Conservation (phyloP, 2,329 filamentous ascomycete species). For the Calonectria ilicicola region DNA sequence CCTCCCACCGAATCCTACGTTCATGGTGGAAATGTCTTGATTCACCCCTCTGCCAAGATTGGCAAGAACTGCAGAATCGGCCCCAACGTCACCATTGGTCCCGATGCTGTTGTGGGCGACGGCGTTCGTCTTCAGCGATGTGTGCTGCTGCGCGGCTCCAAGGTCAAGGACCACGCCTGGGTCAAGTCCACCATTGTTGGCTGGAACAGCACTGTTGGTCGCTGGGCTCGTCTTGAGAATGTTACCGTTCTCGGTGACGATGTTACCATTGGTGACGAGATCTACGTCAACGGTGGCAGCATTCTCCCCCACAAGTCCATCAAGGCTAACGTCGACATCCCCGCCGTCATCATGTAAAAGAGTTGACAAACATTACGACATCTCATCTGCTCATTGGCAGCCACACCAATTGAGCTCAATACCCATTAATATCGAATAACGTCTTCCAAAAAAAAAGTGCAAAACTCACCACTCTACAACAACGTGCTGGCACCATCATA, state of each 20-base stretch:
- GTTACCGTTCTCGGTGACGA: slow-evolving; percentile 98
- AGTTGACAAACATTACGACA: slow-evolving; percentile 10
- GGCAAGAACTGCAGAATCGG: slow-evolving; percentile 99
- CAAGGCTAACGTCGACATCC: slow-evolving; percentile 94
- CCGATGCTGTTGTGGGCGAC: slow-evolving; percentile 91
- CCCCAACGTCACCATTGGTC: slow-evolving; percentile 95
- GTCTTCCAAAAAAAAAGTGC: slow-evolving; percentile 31
- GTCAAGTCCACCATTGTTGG: slow-evolving; percentile 98
- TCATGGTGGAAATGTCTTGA: slow-evolving; percentile 93
- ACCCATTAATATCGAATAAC: slow-evolving; percentile 34
- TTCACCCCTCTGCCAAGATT: slow-evolving; percentile 94
- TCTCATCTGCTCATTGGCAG: slow-evolving; percentile 31
- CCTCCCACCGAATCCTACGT: slow-evolving; percentile 82
- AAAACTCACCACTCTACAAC: slow-evolving; percentile 45
- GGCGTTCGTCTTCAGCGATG: slow-evolving; percentile 94
- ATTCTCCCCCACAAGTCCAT: slow-evolving; percentile 98
- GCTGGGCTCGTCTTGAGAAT: slow-evolving; percentile 97
- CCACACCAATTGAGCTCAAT: slow-evolving; percentile 32
- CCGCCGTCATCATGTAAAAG: slow-evolving; percentile 76
- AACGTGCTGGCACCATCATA: slow-evolving; percentile 43
- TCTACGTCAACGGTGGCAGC: slow-evolving; percentile 97
- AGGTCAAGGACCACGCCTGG: slow-evolving; percentile 99
- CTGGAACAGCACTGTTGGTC: slow-evolving; percentile 96
- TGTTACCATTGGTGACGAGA: slow-evolving; percentile 96
- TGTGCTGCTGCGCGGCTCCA: slow-evolving; percentile 88